Base-by-base conservation (phyloP, 1,284 basidiomycete species). In the Microbotryomycetes sp. region DNA sequence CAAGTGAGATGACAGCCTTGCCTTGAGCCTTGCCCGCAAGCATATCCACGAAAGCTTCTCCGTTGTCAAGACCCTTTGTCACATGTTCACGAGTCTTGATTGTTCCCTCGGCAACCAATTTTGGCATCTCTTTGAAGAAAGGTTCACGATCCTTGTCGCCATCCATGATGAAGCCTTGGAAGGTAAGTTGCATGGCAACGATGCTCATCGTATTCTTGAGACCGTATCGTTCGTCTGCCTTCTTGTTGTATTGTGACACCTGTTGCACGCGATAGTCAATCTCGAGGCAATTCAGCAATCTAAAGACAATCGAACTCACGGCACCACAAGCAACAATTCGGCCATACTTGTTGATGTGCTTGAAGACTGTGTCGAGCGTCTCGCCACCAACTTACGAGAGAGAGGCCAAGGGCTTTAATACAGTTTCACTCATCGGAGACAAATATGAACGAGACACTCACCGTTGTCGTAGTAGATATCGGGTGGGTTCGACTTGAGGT, bases 391-490 rank as follows among this genome's bases (percentile, higher is more conserved):
- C 88, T 5, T 15, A 7, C 22, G 19, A 25, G 25, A n/a, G 14
- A 14, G 25, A 19, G 25, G 23, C 15, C 30, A 49, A 12, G 16
- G n/a, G 46, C 6, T 25, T 12, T 25, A 23, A 51, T 3, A 46
- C 19, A 45, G 30, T 42, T 42, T 19, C 36, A 42, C 36, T 42
- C 36, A 42, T 9, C 36, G 19, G 36, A 42, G 19, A 12, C 12
- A 19, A 12, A 42, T 9, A 42, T 9, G 36, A 42, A 19, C 36
- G 19, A 9, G 36, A 9, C 36, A 42, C 36, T 42, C 12, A 42
- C 51, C 58, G 23, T 58, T 58, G 74, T 92, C 88, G 72, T 90
- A 92, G 77, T 81, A 89, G 4, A 88, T 85, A 70, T 92, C 88
- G 12, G 57, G 36, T 0, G 53, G 52, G 63, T 90, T 83, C 30